A percentile compares a stretch with the other conserved stretches of the same genome.
Conservation (phyloP, 495 filamentous ascomycete genomes). For the Parathielavia appendiculata region DNA sequence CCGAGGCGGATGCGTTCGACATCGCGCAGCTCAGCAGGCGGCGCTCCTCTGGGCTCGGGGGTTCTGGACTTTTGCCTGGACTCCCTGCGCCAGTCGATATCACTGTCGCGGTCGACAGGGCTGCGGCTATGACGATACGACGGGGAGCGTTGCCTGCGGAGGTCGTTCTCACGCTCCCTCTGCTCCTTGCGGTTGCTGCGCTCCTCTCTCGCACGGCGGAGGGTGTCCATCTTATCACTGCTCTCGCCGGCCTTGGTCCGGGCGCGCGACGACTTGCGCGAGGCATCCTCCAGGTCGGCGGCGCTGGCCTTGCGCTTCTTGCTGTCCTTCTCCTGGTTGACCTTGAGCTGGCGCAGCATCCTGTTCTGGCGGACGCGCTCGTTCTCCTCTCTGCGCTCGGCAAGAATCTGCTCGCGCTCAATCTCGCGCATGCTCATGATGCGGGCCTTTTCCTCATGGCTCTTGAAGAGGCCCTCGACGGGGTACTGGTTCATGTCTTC, state of each 20-base stretch:
- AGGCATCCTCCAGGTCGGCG: conserved; percentile 64
- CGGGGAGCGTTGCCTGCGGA: conserved; percentile 48
- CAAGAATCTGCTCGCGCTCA: conserved; percentile 81
- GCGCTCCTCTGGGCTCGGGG: conserved; percentile 44
- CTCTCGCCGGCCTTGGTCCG: conserved; percentile 79
- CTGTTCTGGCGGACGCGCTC: conserved; percentile 76
- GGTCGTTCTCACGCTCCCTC: conserved; percentile 61
- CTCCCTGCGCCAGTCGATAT: conserved; percentile 59
- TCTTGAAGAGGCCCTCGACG: conserved; percentile 80
- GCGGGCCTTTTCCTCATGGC: conserved; percentile 68
- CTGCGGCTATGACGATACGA: conserved; percentile 45
- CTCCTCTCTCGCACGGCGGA: conserved; percentile 80
- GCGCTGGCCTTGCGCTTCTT: conserved; percentile 77
- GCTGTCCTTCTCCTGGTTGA: conserved; percentile 56
- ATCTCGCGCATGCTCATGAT: conserved; percentile 88
- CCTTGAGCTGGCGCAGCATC: conserved; percentile 74
- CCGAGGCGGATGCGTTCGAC: conserved; percentile 78
- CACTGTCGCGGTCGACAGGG: conserved; percentile 72
- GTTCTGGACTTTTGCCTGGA: conserved; percentile 42
- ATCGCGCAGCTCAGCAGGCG: conserved; percentile 66
- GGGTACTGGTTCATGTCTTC: conserved; percentile 70
- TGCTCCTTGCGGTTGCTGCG: conserved; percentile 72
- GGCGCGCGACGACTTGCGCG: conserved; percentile 75
- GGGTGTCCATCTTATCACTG: conserved; percentile 69
- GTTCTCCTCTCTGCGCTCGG: conserved; percentile 76